These are phyloP conservation scores for Lophiostoma macrostomum DNA, from an alignment of 495 filamentous ascomycete genomes.

Conservation along the genomic window DNA sequence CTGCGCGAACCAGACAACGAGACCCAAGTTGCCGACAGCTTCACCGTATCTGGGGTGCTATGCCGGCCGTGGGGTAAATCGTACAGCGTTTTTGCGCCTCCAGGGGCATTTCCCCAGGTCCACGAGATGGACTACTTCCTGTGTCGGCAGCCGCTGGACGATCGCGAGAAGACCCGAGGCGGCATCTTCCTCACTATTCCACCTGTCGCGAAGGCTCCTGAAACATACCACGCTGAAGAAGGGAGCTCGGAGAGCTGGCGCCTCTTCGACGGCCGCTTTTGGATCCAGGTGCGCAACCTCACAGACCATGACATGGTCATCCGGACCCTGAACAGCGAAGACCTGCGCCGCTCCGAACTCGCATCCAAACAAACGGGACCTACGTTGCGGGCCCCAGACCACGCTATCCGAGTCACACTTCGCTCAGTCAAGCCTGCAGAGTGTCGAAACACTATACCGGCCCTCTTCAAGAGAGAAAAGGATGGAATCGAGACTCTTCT, in stretches of 20 bases:
- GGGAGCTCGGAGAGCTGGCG: slow-evolving; percentile 11
- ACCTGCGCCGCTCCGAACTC: slow-evolving; percentile 2
- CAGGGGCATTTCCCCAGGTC: not conserved
- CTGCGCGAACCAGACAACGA: not conserved
- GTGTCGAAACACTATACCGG: slow-evolving; percentile 20
- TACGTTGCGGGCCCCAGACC: too few relatives aligned
- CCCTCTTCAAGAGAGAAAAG: slow-evolving; percentile 9
- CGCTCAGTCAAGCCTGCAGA: slow-evolving; percentile 6
- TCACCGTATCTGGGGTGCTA: slow-evolving; percentile 16
- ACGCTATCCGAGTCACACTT: not conserved
- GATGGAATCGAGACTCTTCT: slow-evolving; percentile 15
- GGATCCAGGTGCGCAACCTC: slow-evolving; percentile 60
- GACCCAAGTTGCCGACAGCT: not conserved
- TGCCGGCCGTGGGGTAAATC: not conserved
- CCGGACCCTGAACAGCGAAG: slow-evolving; percentile 8
- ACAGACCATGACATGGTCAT: slow-evolving; percentile 1
- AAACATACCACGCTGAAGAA: too few relatives aligned
- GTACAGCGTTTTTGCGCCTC: not conserved
- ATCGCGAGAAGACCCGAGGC: not conserved
- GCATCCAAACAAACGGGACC: too few relatives aligned
- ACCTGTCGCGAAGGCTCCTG: not conserved
- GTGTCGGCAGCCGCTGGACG: slow-evolving; percentile 44
- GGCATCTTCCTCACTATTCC: not conserved
- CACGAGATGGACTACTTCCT: slow-evolving; percentile 33
- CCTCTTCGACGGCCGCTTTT: slow-evolving; percentile 81